These are phyloP conservation scores for Amylocystis lapponica DNA, from an alignment of 768 basidiomycete species.

Conservation along the genomic window DNA sequence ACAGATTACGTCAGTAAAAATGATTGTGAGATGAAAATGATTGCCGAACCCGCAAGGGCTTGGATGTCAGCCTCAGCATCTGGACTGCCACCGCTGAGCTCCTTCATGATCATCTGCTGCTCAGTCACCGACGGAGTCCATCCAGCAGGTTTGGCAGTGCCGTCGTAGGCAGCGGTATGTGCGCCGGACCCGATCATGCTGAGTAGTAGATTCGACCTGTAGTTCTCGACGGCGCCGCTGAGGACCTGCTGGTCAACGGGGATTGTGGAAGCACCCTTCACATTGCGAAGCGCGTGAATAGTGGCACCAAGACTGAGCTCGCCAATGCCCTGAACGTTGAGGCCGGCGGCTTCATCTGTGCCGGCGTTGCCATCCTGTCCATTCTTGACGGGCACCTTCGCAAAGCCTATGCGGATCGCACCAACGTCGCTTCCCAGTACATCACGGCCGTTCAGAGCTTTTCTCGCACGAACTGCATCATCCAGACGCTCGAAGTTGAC, in stretches of 20 bases:
- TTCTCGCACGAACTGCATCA: conserved; percentile 92
- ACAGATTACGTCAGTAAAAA: conserved; percentile 4
- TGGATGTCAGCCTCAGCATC: conserved; percentile 84
- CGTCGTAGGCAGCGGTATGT: conserved; percentile 55
- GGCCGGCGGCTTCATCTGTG: conserved; percentile 57
- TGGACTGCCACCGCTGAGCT: conserved; percentile 69
- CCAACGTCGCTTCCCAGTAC: conserved; percentile 96
- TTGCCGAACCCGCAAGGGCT: conserved; percentile 67
- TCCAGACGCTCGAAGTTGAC: conserved; percentile 98
- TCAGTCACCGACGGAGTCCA: conserved; percentile 78
- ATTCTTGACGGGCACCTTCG: conserved; percentile 91
- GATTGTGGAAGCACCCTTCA: conserved; percentile 90
- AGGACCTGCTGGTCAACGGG: conserved; percentile 92
- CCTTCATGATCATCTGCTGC: conserved; percentile 95
- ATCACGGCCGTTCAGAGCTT: conserved; percentile 93
- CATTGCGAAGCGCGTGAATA: conserved; percentile 78
- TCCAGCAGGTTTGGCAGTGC: conserved; percentile 54
- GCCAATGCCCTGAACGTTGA: conserved; percentile 76
- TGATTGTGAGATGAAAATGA: neutral
- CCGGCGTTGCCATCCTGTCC: conserved; percentile 56
- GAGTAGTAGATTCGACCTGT: conserved; percentile 83
- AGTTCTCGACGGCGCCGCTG: conserved; percentile 90
- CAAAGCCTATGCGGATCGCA: conserved; percentile 94
- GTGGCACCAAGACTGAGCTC: conserved; percentile 84
- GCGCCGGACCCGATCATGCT: conserved; percentile 81